Conservation (phyloP, 1,139 yeast species). For the Ashbya aceris region DNA sequence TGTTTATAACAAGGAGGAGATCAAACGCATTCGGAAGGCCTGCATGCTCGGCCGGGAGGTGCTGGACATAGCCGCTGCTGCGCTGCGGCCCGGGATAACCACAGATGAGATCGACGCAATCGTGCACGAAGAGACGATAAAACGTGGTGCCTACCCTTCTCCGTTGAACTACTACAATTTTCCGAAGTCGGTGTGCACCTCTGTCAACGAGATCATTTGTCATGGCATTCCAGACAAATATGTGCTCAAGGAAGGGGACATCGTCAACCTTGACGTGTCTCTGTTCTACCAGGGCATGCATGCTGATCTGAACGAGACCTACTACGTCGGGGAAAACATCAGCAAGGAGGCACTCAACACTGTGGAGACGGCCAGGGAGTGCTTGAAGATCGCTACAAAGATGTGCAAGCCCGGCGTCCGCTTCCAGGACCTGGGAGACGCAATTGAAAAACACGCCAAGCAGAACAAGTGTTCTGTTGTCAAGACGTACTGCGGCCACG, state of each 20-base stretch:
- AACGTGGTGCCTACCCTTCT: conserved; percentile 88
- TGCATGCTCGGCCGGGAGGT: conserved; percentile 78
- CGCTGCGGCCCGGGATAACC: conserved; percentile 77
- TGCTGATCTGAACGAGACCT: conserved; percentile 92
- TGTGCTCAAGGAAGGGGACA: conserved; percentile 84
- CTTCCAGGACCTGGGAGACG: conserved; percentile 78
- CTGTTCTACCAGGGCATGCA: conserved; percentile 82
- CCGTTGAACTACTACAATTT: conserved; percentile 91
- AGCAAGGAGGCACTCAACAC: conserved; percentile 73
- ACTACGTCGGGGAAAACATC: conserved; percentile 91
- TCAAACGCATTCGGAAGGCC: conserved; percentile 65
- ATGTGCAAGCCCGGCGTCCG: conserved; percentile 87
- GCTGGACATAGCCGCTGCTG: conserved; percentile 77
- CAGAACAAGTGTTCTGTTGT: conserved; percentile 79
- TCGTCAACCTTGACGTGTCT: conserved; percentile 83
- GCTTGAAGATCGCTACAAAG: conserved; percentile 73
- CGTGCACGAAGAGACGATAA: conserved; percentile 80
- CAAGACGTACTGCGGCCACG: conserved; percentile 90
- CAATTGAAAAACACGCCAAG: conserved; percentile 80
- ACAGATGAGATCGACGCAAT: conserved; percentile 87
- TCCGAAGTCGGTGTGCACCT: conserved; percentile 89
- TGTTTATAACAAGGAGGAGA: conserved; percentile 52
- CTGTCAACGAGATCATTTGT: conserved; percentile 89
- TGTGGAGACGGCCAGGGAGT: conserved; percentile 91
- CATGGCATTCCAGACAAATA: conserved; percentile 96